These are phyloP conservation scores for Malassezia obtusa DNA, from an alignment of 1,284 basidiomycete species.

Conservation along the genomic window DNA sequence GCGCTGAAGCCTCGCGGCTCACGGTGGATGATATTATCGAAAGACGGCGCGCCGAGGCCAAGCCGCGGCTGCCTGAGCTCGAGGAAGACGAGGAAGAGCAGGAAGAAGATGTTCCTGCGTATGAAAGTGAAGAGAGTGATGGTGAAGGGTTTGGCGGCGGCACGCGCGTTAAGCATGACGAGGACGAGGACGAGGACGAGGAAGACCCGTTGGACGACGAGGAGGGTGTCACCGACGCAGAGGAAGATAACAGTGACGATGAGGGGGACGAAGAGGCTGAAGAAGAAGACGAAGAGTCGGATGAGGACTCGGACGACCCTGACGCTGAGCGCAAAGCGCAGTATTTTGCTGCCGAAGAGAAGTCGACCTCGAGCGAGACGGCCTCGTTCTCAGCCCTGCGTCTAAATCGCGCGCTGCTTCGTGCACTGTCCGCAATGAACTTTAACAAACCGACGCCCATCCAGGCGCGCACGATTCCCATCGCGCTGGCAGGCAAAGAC, in stretches of 20 bases:
- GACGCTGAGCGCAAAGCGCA: constrained; percentile 28
- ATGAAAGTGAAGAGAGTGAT: constrained; percentile 26
- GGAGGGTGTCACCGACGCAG: constrained; percentile 6
- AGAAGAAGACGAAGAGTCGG: constrained; percentile 6
- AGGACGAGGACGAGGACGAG: constrained; percentile 42
- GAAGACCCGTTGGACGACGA: constrained; percentile 48
- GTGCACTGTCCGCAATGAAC: constrained; percentile 69
- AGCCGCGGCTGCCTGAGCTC: constrained; percentile 13
- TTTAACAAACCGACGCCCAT: constrained; percentile 82
- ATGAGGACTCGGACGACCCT: constrained; percentile 16
- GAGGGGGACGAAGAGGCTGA: constrained; percentile 21
- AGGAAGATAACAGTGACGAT: constrained; percentile 20
- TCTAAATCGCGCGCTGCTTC: constrained; percentile 76
- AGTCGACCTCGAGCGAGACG: constrained; percentile 1
- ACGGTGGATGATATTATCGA: constrained; percentile 47
- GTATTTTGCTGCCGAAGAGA: constrained; percentile 36
- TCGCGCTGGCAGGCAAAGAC: constrained; percentile 49
- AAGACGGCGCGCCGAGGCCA: constrained; percentile 22
- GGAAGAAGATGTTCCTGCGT: constrained; percentile 23
- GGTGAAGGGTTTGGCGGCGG: constrained; percentile 52
- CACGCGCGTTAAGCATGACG: background rate
- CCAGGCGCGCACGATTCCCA: constrained; percentile 52
- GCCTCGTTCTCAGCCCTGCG: constrained; percentile 69
- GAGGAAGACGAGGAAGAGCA: constrained; percentile 12
- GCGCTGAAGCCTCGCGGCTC: constrained; percentile 22